Percentiles rank a stretch among this genome's conserved stretches.
phyloP scores from a whole-genome alignment of 768 basidiomycete species.

The Suillus sp. region DNA sequence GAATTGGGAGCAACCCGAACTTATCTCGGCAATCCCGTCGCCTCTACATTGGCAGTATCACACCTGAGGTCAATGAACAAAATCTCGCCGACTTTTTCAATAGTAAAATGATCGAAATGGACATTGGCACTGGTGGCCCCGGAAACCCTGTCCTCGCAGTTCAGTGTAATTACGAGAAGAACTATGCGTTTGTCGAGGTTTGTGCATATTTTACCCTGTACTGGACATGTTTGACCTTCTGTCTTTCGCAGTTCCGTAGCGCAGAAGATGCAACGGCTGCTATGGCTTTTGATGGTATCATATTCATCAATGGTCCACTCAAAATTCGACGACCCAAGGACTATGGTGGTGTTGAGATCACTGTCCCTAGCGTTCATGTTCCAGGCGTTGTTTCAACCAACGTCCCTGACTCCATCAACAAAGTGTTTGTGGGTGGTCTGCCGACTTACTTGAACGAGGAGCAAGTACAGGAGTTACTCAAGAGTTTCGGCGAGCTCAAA shows the following conservation, averaged over 20 bases:
- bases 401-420: conserved; percentile 97
- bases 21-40: conserved; percentile 91
- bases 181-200: conserved; percentile 98
- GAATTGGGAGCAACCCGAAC: conserved; percentile 85
- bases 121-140: conserved; percentile 77
- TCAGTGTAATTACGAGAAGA: conserved; percentile 98
- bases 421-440: conserved; percentile 95
- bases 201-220: conserved; percentile 7
- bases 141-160: conserved; percentile 93
- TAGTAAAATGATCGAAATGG: conserved; percentile 91
- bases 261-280: conserved; percentile 96
- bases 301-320: conserved; percentile 93
- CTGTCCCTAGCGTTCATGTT: conserved; percentile 72
- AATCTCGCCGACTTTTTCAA: conserved; percentile 95
- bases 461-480: conserved; percentile 96
- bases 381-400: conserved; percentile 96
- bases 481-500: conserved; percentile 95
- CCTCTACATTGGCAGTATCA: conserved; percentile 96
- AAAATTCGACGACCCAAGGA: conserved; percentile 98
- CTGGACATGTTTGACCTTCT: conserved; percentile 15
- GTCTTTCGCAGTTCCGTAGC: conserved; percentile 81
- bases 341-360: conserved; percentile 78
- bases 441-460: conserved; percentile 97
- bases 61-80: conserved; percentile 91
- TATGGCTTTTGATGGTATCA: conserved; percentile 96